Evolutionary conservation across 1,284 basidiomycete species (phyloP), one percentile per base, ranked within the genome.

Genomic region (Fomitopsis palustris): DNA sequence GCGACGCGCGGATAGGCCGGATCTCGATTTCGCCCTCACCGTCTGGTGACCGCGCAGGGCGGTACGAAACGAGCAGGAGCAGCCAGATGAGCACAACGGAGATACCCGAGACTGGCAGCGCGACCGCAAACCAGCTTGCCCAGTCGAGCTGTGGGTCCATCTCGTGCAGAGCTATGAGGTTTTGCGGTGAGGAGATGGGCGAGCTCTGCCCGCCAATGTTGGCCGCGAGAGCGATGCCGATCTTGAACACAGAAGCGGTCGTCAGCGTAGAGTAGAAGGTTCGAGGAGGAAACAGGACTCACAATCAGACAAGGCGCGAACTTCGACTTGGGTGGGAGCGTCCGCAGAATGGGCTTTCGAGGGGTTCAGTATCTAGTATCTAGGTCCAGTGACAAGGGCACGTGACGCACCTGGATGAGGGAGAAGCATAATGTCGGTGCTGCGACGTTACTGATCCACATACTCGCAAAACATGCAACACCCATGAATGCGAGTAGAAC

Each of bases 401-500:
- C 5, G 29, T 19, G 61, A 17, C 85, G 57, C 72, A 94, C 93
- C 69, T 90, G 88, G 72, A 98, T 96, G 60, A 99, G 81, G n/a
- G 95, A 95, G 73, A 98, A 99, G 78, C 96, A 98, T 14, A 99
- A 80, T 1, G 96, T 98, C 14, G 97, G 97, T 7, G 96, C 96
- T 0, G 96, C 96, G 16, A 99, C 96, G 70, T 99, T 98, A 72
- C 92, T 91, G 69, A 99, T 98, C 97, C 96, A 99, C 97, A 98
- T 99, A 72, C 92, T 95, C 1, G 96, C 95, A 71, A 99, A 99
- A 70, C 96, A 98, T 1, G 96, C 92, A 4, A 99, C 96, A 41
- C 82, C 86, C 97, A 99, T 99, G 75, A 98, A 94, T 0, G 95
- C 92, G 39, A 99, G 82, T 17, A 99, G 78, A 2, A 99, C 96